Evolutionary conservation across 2,329 filamentous ascomycete genomes (phyloP), one percentile per base, ranked within the genome.

Genomic region (Alternaria longipes): DNA sequence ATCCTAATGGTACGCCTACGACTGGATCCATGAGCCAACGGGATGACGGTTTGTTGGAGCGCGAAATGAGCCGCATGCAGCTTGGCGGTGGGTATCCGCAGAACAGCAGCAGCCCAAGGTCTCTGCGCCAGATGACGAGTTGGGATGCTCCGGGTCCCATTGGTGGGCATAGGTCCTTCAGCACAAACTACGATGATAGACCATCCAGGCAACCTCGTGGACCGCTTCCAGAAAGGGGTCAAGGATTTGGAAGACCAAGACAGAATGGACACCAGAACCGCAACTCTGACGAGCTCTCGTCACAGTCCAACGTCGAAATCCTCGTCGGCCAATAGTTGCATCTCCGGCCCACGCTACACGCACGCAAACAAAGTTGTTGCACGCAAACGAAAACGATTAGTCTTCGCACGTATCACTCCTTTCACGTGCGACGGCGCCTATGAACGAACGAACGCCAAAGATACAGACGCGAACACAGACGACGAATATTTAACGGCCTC

Each of bases 1-100:
- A 89, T 22, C 89, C 89, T 8, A 90, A 86, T 52, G 81, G 90
- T 61, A 90, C 89, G 3, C 87, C 87, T 12, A 88, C 85, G 12
- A 83, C 83, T 12, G 83, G 83, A 14, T 77, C 76, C 44, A 80
- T 75, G 82, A 72, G 79, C 67, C 83, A 84, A 71, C 84, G 85
- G 57, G 85, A 87, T 60, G 87, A 89, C 61, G 82, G 80, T 58
- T 79, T 87, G 66, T 80, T 91, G 38, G 87, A 90, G 70, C 88
- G 89, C 70, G 88, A 87, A 59, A 82, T 92, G 62, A 83, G 83
- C 60, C 84, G 84, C 65, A 84, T 91, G 79, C 86, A 82, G 56
- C 80, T 91, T 38, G 60, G 59, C 24, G 82, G 82, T 32, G 82
- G 82, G 24, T 84, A 83, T 66, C 81, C 78, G 3, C 76, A 83